Evolutionary conservation across 1,284 basidiomycete genomes (phyloP), one percentile per base, ranked within the genome.

Genomic region (Neolentinus lepideus): DNA sequence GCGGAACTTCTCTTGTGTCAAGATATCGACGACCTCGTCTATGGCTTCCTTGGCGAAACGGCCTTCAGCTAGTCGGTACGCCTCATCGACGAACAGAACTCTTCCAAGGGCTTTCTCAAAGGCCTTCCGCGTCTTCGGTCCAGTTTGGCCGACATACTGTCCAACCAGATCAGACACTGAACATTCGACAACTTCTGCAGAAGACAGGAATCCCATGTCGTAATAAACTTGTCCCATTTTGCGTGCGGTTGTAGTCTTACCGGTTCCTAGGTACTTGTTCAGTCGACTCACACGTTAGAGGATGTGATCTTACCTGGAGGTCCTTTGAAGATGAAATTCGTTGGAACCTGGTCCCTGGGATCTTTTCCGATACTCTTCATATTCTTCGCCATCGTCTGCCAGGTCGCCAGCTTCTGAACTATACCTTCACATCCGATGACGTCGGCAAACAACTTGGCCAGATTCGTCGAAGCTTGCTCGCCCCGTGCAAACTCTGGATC

Each of bases 271-370:
- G 25, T 19, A 21, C 35, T 29, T 19, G 26, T 47, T 43, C 38
- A 26, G 26, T 33, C 27, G 31, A 47, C 54, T 19, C 2, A 31
- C 22, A 26, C 16, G 45, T 51, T 19, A 35, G 27, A 10, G 45
- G 22, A 35, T 43, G 25, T 10, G 19, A n/a, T 31, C 58, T 24
- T 59, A 80, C 84, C 84, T 61, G 85, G 85, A 6, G 85, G 85
- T 0, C 85, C 85, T 60, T 83, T 87, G 72, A 88, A 87, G 2
- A 88, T 71, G 60, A 86, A 88, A 56, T 76, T 84, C 4, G 79
- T 87, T 0, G 85, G 84, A 21, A 87, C 78, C 25, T 73, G 67
- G 0, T 75, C 68, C 1, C 76, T 72, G 27, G 73, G 66, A 55
- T 83, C 76, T 21, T 70, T 66, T 0, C 73, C 73, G 22, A 67